Evolutionary conservation across 768 basidiomycete genomes (phyloP).

Genomic region (Amanita muscaria): DNA sequence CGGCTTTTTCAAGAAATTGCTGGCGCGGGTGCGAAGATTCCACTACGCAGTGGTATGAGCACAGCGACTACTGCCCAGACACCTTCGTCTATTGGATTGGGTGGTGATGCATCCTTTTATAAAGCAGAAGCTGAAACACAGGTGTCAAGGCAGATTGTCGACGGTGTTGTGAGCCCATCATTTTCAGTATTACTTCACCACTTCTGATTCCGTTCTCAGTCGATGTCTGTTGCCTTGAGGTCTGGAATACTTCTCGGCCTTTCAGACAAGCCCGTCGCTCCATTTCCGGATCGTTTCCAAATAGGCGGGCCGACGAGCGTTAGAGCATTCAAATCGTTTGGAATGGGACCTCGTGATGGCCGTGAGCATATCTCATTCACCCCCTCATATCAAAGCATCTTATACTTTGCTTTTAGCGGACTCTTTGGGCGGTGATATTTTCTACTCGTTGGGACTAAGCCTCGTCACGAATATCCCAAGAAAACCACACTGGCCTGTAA

Average conservation of each 20-base stretch:
- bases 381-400: not conserved
- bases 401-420: constrained; percentile 42
- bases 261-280: constrained; percentile 26
- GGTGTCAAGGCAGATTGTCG: constrained; percentile 45
- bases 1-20: constrained; percentile 66
- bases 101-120: constrained; percentile 70
- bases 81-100: constrained; percentile 26
- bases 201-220: constrained; percentile 31
- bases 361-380: constrained; percentile 32
- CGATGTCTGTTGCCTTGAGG: constrained; percentile 63
- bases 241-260: constrained; percentile 67
- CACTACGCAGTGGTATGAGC: no score
- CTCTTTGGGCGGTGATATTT: constrained; percentile 75
- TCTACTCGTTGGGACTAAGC: constrained; percentile 71
- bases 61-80: not conserved
- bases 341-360: constrained; percentile 71
- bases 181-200: not conserved
- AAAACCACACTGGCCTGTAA: constrained; percentile 79
- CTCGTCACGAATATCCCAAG: constrained; percentile 65
- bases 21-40: constrained; percentile 25
- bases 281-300: constrained; percentile 84
- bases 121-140: constrained; percentile 65
- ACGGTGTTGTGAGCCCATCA: constrained; percentile 45
- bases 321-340: constrained; percentile 65
- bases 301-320: constrained; percentile 87